Evolutionary conservation across 306 rosid species (phyloP).

Genomic region (Casuarina cunninghamiana): DNA sequence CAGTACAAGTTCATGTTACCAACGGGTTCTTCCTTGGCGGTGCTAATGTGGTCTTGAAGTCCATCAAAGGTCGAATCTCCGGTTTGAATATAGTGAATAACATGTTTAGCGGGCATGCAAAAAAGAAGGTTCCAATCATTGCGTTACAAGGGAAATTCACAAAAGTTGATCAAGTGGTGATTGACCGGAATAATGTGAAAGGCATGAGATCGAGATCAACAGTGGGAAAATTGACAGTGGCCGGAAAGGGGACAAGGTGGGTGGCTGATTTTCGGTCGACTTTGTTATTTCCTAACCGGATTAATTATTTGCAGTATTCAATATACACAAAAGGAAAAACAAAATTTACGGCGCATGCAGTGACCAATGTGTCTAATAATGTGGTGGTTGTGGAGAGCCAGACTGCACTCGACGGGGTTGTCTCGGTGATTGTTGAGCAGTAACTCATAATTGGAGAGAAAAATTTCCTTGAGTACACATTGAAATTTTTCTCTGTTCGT

Average conservation of each 20-base stretch:
- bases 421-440: constrained; percentile 38
- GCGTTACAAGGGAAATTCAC: constrained; percentile 51
- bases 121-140: constrained; percentile 48
- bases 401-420: constrained; percentile 27
- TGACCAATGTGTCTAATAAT: constrained; percentile 54
- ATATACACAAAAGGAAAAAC: constrained; percentile 38
- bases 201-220: constrained; percentile 66
- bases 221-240: constrained; percentile 44
- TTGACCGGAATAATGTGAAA: constrained; percentile 59
- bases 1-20: constrained; percentile 72
- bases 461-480: background rate
- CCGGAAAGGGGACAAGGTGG: constrained; percentile 56
- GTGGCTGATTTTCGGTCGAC: constrained; percentile 51
- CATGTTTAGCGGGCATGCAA: constrained; percentile 54
- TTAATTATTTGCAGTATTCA: constrained; percentile 53
- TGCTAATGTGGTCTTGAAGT: constrained; percentile 53
- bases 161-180: constrained; percentile 58
- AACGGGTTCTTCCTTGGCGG: constrained; percentile 66
- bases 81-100: constrained; percentile 61
- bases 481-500: background rate
- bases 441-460: background rate
- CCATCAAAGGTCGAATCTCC: constrained; percentile 50
- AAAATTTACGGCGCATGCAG: constrained; percentile 51
- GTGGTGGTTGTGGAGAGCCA: constrained; percentile 48
- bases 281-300: constrained; percentile 55